phyloP scores from a whole-genome alignment of 257 asterid species.

The Nicotiana benthamiana region DNA sequence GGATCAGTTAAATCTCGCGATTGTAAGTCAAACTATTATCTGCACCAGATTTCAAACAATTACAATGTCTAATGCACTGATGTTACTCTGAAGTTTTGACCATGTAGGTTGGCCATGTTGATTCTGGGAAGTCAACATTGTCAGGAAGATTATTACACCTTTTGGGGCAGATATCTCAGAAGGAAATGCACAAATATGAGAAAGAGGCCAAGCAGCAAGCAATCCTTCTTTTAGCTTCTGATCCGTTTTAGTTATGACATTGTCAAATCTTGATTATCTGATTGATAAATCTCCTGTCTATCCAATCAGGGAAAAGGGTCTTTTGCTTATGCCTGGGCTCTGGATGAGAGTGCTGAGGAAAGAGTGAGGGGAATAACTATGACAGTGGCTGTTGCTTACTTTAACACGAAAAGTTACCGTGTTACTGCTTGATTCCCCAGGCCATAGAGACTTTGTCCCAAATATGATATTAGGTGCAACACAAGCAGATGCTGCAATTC shows the following conservation, averaged over 20 bases:
- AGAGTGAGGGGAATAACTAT: conserved; percentile 97
- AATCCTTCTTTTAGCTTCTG: conserved; percentile 3
- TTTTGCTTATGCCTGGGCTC: conserved; percentile 97
- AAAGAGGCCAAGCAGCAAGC: conserved; percentile 84
- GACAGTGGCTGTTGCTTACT: conserved; percentile 93
- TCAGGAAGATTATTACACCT: conserved; percentile 92
- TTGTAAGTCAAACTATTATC: conserved; percentile 39
- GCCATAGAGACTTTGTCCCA: conserved; percentile 95
- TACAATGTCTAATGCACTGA: not conserved
- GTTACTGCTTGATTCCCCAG: conserved; percentile 93
- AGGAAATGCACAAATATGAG: conserved; percentile 75
- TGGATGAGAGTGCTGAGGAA: conserved; percentile 96
- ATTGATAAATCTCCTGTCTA: conserved; percentile 12
- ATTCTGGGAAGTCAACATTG: conserved; percentile 96
- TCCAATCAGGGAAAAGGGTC: conserved; percentile 87
- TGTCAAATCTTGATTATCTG: conserved; percentile 4
- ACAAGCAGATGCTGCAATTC: conserved; percentile 98
- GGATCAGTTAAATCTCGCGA: conserved; percentile 86
- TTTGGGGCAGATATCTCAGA: conserved; percentile 73
- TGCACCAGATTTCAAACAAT: conserved; percentile 1
- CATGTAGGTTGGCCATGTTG: conserved; percentile 92
- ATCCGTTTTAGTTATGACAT: not conserved
- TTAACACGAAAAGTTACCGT: conserved; percentile 57
- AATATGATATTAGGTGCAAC: conserved; percentile 99
- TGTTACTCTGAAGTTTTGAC: not conserved